Conservation (phyloP, 352 stramenopile species). For the Ophiocytium majus region DNA sequence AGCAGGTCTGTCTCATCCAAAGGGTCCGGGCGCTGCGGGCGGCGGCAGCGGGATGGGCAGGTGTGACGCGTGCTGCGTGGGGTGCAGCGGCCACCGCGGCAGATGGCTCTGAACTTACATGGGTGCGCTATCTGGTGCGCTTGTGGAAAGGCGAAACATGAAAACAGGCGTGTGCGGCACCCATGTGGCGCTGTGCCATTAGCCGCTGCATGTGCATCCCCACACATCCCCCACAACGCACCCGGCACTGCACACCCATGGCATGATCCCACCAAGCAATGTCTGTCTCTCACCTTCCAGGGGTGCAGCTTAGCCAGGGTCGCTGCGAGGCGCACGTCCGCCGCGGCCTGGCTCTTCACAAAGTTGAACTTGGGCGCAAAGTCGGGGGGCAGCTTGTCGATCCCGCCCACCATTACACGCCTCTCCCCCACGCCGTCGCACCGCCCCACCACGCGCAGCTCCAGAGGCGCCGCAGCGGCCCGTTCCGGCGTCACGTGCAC, state of each 20-base stretch:
- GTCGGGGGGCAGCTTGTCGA: slow-evolving; percentile 70
- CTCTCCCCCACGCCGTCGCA: background rate
- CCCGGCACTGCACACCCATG: too few species aligned
- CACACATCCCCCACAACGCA: too few species aligned
- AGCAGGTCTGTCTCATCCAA: slow-evolving; percentile 12
- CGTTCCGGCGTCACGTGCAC: background rate
- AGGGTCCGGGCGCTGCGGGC: background rate
- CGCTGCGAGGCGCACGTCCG: background rate
- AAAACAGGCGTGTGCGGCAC: too few species aligned
- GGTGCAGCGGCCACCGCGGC: too few species aligned
- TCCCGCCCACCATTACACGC: slow-evolving; percentile 55
- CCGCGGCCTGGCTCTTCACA: slow-evolving; percentile 6
- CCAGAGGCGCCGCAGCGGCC: background rate
- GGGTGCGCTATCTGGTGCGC: too few species aligned
- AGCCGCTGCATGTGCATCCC: too few species aligned
- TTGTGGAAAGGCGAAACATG: too few species aligned
- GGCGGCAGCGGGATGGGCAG: too few species aligned
- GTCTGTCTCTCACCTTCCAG: slow-evolving; percentile 1
- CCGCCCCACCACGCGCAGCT: background rate
- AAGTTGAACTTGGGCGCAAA: slow-evolving; percentile 60
- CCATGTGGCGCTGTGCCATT: too few species aligned
- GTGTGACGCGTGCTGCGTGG: too few species aligned
- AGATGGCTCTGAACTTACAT: too few species aligned
- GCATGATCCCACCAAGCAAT: background rate
- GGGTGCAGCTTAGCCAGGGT: background rate